These are phyloP conservation scores for Penicillium bovifimosum DNA, from an alignment of 495 filamentous ascomycete species.

Conservation along the genomic window DNA sequence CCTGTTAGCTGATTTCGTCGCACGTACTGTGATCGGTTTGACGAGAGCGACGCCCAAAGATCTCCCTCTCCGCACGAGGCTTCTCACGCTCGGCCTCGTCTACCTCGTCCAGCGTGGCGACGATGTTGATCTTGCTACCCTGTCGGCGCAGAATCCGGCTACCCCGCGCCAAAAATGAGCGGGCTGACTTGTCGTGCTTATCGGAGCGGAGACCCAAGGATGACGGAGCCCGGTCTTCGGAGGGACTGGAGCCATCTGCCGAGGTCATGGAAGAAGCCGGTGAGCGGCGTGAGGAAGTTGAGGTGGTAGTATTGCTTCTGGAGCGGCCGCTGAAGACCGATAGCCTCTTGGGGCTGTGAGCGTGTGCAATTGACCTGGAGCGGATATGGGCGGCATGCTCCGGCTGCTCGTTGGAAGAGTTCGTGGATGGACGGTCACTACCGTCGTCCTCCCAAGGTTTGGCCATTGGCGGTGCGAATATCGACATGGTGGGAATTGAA, in stretches of 20 bases:
- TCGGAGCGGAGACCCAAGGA: slow-evolving; percentile 29
- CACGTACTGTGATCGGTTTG: slow-evolving; percentile 34
- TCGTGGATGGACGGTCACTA: slow-evolving; percentile 34
- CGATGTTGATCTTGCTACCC: slow-evolving; percentile 48
- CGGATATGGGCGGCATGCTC: slow-evolving; percentile 38
- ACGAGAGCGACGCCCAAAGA: slow-evolving; percentile 31
- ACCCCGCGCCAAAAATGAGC: slow-evolving; percentile 42
- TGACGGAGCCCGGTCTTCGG: slow-evolving; percentile 32
- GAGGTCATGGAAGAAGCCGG: slow-evolving; percentile 40
- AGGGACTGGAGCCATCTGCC: slow-evolving; percentile 21
- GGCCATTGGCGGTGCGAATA: background rate
- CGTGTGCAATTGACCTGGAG: slow-evolving; percentile 38
- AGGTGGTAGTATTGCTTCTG: slow-evolving; percentile 42
- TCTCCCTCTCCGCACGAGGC: slow-evolving; percentile 32
- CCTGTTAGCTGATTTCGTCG: background rate
- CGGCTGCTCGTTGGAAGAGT: slow-evolving; percentile 34
- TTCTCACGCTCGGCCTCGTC: slow-evolving; percentile 36
- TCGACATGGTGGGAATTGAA: slow-evolving; percentile 8
- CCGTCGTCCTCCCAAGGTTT: slow-evolving; percentile 24
- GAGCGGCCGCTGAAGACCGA: slow-evolving; percentile 42
- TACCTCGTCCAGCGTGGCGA: slow-evolving; percentile 43
- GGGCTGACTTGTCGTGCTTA: slow-evolving; percentile 36
- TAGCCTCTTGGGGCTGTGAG: slow-evolving; percentile 38
- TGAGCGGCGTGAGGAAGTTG: slow-evolving; percentile 35
- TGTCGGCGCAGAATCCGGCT: slow-evolving; percentile 49